Conservation (phyloP, 768 basidiomycete genomes). For the Rhodosporidiobolus odoratus region DNA sequence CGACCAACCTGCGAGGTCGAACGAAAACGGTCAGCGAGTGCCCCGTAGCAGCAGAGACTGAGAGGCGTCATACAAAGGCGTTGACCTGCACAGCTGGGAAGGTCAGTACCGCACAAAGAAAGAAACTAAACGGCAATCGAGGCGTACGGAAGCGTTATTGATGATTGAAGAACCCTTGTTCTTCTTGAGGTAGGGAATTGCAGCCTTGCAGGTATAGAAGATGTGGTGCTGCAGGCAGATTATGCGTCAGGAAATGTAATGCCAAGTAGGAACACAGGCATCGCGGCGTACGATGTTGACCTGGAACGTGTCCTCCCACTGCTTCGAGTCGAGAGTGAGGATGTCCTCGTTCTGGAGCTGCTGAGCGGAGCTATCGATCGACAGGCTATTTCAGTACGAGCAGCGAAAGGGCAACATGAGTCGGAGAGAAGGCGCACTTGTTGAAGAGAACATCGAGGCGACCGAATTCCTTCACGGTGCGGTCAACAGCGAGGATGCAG, state of each 20-base stretch:
- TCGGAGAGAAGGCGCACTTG: conserved; percentile 3
- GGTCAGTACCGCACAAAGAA: background rate
- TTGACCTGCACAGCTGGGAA: conserved; percentile 47
- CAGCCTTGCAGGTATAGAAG: conserved; percentile 54
- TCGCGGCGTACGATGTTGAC: conserved; percentile 29
- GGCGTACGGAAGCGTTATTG: conserved; percentile 51
- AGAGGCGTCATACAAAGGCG: conserved; percentile 40
- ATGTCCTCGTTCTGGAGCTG: conserved; percentile 39
- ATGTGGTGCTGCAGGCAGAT: conserved; percentile 8
- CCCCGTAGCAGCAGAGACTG: background rate
- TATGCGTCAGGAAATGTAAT: conserved; percentile 35
- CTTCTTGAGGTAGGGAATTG: conserved; percentile 51
- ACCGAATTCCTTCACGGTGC: conserved; percentile 45
- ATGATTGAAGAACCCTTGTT: conserved; percentile 49
- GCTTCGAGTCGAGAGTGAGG: conserved; percentile 38
- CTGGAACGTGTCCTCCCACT: conserved; percentile 40
- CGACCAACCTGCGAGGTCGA: conserved; percentile 46
- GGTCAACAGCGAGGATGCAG: conserved; percentile 37
- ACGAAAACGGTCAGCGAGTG: background rate
- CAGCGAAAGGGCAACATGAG: background rate
- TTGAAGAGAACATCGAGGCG: conserved; percentile 48
- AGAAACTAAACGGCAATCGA: too few species aligned
- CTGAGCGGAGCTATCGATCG: conserved; percentile 15
- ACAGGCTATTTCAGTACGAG: too few species aligned
- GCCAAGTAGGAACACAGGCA: background rate